A percentile compares a stretch with the other conserved stretches of the same genome.
Conservation (phyloP, 2,329 filamentous ascomycete genomes). For the Aspergillus sp. region DNA sequence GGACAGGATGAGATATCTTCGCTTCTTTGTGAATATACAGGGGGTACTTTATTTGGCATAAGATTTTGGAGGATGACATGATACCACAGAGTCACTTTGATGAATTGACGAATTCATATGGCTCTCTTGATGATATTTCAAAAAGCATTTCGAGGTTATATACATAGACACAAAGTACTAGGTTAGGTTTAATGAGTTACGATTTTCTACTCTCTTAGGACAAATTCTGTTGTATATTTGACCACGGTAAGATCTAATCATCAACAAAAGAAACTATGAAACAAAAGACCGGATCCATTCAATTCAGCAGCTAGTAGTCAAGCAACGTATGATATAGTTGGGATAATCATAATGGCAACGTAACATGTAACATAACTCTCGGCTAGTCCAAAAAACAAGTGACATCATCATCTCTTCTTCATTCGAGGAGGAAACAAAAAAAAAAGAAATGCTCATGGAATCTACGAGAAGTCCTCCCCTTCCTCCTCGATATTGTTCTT, state of each 20-base stretch:
- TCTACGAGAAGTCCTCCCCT: conserved; percentile 64
- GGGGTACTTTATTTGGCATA: no score
- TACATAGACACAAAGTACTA: neutral
- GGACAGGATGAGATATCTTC: neutral
- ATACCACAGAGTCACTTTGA: conserved; percentile 21
- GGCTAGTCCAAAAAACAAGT: conserved; percentile 1
- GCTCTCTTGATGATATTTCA: conserved; percentile 11
- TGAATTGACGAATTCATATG: conserved; percentile 18
- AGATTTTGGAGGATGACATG: conserved; percentile 19
- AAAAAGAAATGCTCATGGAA: conserved; percentile 3
- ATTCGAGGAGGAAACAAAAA: conserved; percentile 8
- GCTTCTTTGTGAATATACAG: neutral
- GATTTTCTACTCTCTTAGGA: conserved; percentile 7
- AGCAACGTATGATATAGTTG: neutral
- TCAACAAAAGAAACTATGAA: neutral
- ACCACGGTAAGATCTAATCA: no score
- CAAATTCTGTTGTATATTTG: no score
- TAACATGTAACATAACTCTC: neutral
- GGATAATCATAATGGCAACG: neutral
- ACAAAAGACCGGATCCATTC: neutral
- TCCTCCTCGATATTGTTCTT: conserved; percentile 77
- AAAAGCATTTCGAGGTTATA: conserved; percentile 20
- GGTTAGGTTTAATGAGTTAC: conserved; percentile 22
- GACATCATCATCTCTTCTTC: neutral
- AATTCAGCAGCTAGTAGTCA: no score